Evolutionary conservation across 2,329 filamentous ascomycete species (phyloP).

Genomic region (Hymenoscyphus repandus): DNA sequence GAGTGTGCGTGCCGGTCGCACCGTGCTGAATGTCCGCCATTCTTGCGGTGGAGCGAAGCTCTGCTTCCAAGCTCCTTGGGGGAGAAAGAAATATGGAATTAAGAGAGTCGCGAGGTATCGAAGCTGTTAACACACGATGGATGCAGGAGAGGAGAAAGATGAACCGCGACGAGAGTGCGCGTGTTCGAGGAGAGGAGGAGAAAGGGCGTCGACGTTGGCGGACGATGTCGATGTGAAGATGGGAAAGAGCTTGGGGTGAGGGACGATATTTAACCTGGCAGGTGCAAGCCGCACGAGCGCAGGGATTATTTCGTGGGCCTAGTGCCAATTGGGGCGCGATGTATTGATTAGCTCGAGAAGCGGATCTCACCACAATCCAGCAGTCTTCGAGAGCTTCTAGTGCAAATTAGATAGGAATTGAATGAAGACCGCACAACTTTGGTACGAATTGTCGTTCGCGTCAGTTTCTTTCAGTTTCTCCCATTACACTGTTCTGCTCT

Average conservation of each 20-base stretch:
- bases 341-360: background rate
- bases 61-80: conserved; percentile 11
- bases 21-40: conserved; percentile 22
- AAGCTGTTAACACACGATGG: conserved; percentile 9
- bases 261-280: background rate
- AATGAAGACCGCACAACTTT: background rate
- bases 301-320: background rate
- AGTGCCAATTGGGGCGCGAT: too few relatives aligned
- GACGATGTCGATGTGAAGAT: conserved; percentile 7
- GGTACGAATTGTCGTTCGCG: too few relatives aligned
- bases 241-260: background rate
- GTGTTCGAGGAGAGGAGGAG: conserved; percentile 5
- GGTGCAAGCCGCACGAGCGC: background rate
- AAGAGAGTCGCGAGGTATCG: background rate
- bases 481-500: too few relatives aligned
- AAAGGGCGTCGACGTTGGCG: conserved; percentile 5
- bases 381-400: too few relatives aligned
- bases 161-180: background rate
- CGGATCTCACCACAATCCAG: background rate
- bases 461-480: too few relatives aligned
- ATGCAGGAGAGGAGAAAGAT: conserved; percentile 5
- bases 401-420: too few relatives aligned
- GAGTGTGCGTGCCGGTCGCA: conserved; percentile 16
- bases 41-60: conserved; percentile 13
- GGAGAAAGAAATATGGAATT: conserved; percentile 4